A percentile compares a stretch with the other conserved stretches of the same genome.
Evolutionary conservation across 2,329 filamentous ascomycete genomes (phyloP).

Genomic region (Aspergillus ibericus): DNA sequence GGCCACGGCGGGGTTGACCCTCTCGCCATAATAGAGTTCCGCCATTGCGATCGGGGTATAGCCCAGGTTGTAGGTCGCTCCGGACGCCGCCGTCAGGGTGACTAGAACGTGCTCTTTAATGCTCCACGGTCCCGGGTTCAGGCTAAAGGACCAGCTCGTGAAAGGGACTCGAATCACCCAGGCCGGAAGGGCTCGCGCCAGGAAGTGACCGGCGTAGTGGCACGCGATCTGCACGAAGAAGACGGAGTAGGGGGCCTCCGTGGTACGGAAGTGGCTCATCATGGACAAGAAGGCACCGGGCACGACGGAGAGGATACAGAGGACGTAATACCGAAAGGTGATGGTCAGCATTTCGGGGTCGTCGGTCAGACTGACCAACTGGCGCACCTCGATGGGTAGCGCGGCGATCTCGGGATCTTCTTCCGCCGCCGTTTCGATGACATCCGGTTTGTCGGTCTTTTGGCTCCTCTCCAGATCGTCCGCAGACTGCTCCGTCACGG

Average conservation of each 20-base stretch:
- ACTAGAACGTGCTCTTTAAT: constrained; percentile 61
- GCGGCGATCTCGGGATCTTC: constrained; percentile 55
- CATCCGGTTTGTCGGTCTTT: background rate
- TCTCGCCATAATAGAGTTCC: constrained; percentile 58
- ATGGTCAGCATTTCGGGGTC: constrained; percentile 57
- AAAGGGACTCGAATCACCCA: constrained; percentile 51
- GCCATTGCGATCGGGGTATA: constrained; percentile 57
- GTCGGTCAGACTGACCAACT: constrained; percentile 59
- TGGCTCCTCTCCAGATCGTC: constrained; percentile 21
- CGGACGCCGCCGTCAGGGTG: constrained; percentile 55
- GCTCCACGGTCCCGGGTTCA: constrained; percentile 59
- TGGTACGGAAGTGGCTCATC: constrained; percentile 59
- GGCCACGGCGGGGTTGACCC: constrained; percentile 54
- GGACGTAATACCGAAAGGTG: constrained; percentile 61
- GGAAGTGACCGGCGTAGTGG: constrained; percentile 55
- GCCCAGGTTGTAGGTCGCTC: constrained; percentile 54
- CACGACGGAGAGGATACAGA: constrained; percentile 56
- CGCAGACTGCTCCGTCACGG: background rate
- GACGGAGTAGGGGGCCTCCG: constrained; percentile 58
- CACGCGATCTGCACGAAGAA: constrained; percentile 63
- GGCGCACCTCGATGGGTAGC: constrained; percentile 57
- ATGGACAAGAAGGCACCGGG: constrained; percentile 60
- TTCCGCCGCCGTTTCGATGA: constrained; percentile 31
- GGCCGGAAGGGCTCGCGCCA: constrained; percentile 53
- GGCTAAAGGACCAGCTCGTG: constrained; percentile 50